A percentile compares a stretch with the other conserved stretches of the same genome.
phyloP scores from a whole-genome alignment of 768 basidiomycete genomes.

The Rhizopogon vinicolor region DNA sequence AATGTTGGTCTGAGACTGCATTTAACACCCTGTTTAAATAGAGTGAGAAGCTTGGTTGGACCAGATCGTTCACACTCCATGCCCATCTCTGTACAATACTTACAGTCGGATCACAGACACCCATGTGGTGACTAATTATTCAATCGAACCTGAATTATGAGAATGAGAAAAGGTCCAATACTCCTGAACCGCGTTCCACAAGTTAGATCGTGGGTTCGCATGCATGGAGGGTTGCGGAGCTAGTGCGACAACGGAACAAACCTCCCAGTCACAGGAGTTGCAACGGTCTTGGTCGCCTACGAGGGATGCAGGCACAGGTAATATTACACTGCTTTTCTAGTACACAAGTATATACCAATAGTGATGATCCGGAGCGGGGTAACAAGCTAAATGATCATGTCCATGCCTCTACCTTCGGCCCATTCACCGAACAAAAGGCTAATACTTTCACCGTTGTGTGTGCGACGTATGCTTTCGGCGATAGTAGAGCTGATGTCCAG shows the following conservation, averaged over 20 bases:
- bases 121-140: neutral
- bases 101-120: neutral
- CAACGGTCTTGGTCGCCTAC: neutral
- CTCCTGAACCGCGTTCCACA: neutral
- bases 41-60: neutral
- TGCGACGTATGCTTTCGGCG: slow-evolving; percentile 93
- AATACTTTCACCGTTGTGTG: slow-evolving; percentile 92
- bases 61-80: neutral
- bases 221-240: neutral
- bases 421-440: slow-evolving; percentile 84
- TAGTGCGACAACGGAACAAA: neutral
- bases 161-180: neutral
- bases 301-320: neutral
- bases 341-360: neutral
- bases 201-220: neutral
- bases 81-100: neutral
- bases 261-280: neutral
- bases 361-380: neutral
- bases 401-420: slow-evolving; percentile 42
- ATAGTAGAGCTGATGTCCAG: slow-evolving; percentile 91
- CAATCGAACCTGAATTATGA: neutral
- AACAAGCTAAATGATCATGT: slow-evolving; percentile 18
- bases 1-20: too few relatives aligned
- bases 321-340: neutral
- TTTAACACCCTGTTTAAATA: neutral